phyloP scores from a whole-genome alignment of 2,329 filamentous ascomycete species.

The Verticillium nonalfalfae region DNA sequence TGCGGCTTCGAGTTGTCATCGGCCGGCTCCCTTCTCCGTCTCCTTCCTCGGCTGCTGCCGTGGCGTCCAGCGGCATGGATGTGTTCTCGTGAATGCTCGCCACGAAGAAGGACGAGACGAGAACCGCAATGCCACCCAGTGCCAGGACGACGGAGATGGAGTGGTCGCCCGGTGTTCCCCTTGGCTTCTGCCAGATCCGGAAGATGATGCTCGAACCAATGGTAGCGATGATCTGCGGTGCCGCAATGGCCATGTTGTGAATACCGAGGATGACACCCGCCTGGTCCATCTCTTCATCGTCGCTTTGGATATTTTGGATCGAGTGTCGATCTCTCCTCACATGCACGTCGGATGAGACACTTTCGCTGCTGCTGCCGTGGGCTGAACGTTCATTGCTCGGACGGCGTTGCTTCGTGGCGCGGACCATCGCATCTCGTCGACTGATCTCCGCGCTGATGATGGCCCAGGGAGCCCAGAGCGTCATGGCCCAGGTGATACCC shows the following conservation, averaged over 20 bases:
- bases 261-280: conserved; percentile 89
- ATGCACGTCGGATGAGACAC: background rate
- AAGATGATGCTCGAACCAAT: conserved; percentile 81
- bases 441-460: conserved; percentile 92
- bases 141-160: conserved; percentile 84
- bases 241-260: conserved; percentile 90
- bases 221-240: conserved; percentile 87
- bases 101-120: conserved; percentile 71
- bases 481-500: conserved; percentile 87
- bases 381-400: background rate
- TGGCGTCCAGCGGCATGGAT: conserved; percentile 26
- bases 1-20: conserved; percentile 23
- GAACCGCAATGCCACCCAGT: conserved; percentile 72
- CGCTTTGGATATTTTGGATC: conserved; percentile 14
- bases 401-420: conserved; percentile 25
- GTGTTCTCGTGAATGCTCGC: conserved; percentile 58
- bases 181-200: conserved; percentile 76
- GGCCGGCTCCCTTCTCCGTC: conserved; percentile 20
- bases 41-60: conserved; percentile 36
- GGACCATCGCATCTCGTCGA: conserved; percentile 60
- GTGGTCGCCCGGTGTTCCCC: conserved; percentile 76
- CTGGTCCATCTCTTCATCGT: conserved; percentile 61
- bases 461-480: conserved; percentile 91
- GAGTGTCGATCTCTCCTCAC: background rate
- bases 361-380: background rate